Evolutionary conservation across 306 rosid genomes (phyloP).

Genomic region (Amphicarpaea edgeworthii): DNA sequence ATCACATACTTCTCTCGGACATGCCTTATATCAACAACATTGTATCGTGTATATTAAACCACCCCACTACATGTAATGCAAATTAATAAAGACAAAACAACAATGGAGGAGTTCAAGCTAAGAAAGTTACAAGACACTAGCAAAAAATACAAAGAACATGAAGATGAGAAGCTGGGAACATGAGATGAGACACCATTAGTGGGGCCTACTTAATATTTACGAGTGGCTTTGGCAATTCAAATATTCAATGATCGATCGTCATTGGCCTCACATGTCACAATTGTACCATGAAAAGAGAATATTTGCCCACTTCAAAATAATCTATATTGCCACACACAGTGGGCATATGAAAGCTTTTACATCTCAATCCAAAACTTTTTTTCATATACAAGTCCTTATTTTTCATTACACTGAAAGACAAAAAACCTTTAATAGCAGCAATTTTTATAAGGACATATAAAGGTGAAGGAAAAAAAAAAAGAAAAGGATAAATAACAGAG

Average conservation of each 20-base stretch:
- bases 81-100: neutral
- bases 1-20: too few relatives aligned
- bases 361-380: neutral
- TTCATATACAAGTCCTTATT: neutral
- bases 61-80: neutral
- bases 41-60: neutral
- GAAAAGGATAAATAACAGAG: too few relatives aligned
- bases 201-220: neutral
- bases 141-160: too few relatives aligned
- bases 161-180: conserved; percentile 4
- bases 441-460: too few relatives aligned
- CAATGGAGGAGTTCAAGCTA: neutral
- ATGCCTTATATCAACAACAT: neutral
- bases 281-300: neutral
- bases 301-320: neutral
- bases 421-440: neutral
- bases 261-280: neutral
- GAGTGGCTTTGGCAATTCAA: neutral
- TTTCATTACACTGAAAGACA: neutral
- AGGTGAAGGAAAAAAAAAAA: too few relatives aligned
- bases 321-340: neutral
- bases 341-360: neutral
- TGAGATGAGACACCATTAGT: neutral
- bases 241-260: neutral
- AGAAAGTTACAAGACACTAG: too few relatives aligned